Evolutionary conservation across 257 asterid genomes (phyloP).

Genomic region (Cinchona pubescens): DNA sequence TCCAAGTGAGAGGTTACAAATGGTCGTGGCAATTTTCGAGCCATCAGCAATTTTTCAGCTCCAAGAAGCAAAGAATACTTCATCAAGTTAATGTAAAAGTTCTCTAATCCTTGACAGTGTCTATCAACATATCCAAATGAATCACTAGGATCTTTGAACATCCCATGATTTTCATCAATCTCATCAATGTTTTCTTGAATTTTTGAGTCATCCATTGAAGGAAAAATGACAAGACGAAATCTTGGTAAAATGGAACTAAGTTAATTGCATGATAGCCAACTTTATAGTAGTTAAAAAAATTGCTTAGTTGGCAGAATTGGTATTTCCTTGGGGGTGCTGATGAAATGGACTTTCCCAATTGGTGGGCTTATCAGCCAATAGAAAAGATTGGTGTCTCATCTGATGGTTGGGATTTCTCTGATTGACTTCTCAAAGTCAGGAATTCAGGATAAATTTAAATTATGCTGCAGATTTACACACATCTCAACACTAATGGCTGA

Average conservation of each 20-base stretch:
- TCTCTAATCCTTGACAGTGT: constrained; percentile 12
- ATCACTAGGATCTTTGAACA: constrained; percentile 12
- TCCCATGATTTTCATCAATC: constrained; percentile 23
- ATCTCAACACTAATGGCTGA: constrained; percentile 19
- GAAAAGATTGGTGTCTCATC: not conserved
- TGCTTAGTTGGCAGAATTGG: not conserved
- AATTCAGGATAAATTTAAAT: constrained; percentile 28
- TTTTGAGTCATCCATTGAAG: constrained; percentile 41
- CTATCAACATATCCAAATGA: constrained; percentile 13
- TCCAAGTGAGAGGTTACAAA: constrained; percentile 15
- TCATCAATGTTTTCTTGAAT: constrained; percentile 16
- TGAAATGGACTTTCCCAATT: constrained; percentile 19
- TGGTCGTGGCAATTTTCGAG: constrained; percentile 26
- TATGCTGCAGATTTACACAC: constrained; percentile 27
- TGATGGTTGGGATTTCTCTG: constrained; percentile 5
- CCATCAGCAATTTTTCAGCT: constrained; percentile 50
- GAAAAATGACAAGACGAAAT: constrained; percentile 14
- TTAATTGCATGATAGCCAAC: not conserved
- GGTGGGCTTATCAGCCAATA: constrained; percentile 9
- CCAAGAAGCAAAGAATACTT: constrained; percentile 34
- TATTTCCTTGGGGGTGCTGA: constrained; percentile 44
- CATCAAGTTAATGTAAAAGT: constrained; percentile 22
- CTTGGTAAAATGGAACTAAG: constrained; percentile 8
- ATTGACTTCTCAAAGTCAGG: constrained; percentile 2
- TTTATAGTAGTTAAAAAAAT: constrained; percentile 30